A percentile compares a stretch with the other conserved stretches of the same genome.
Evolutionary conservation across 306 rosid species (phyloP).

Genomic region (Astragalus glycyphyllos): DNA sequence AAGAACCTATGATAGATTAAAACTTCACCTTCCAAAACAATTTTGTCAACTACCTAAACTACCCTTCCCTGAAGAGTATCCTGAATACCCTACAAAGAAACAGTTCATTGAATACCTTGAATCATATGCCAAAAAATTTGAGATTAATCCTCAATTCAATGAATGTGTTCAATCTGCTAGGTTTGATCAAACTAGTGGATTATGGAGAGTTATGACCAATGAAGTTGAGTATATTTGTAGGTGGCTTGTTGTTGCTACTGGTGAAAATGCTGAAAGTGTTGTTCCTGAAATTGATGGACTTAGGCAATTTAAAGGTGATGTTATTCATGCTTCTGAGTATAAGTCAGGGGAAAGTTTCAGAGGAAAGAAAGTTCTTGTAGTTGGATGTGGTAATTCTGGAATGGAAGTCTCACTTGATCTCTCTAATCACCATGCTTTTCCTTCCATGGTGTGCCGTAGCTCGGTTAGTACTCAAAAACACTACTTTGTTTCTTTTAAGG

Average conservation of each 20-base stretch:
- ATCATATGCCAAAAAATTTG: slow-evolving; percentile 59
- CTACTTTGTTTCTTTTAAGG: neutral
- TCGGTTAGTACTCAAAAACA: slow-evolving; percentile 56
- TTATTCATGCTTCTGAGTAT: slow-evolving; percentile 72
- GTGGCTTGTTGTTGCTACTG: slow-evolving; percentile 94
- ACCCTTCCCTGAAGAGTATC: slow-evolving; percentile 79
- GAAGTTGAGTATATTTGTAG: slow-evolving; percentile 86
- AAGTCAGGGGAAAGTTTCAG: slow-evolving; percentile 76
- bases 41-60: slow-evolving; percentile 86
- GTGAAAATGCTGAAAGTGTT: slow-evolving; percentile 89
- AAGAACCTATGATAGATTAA: slow-evolving; percentile 83
- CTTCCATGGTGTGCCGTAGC: slow-evolving; percentile 81
- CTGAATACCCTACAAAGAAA: slow-evolving; percentile 80
- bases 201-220: slow-evolving; percentile 77
- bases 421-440: slow-evolving; percentile 74
- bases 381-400: slow-evolving; percentile 96
- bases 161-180: slow-evolving; percentile 77
- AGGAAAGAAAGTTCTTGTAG: slow-evolving; percentile 86
- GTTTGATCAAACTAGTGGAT: slow-evolving; percentile 71
- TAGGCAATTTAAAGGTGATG: slow-evolving; percentile 63
- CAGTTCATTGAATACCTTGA: slow-evolving; percentile 85
- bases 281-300: slow-evolving; percentile 75
- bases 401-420: slow-evolving; percentile 95
- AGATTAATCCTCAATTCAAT: slow-evolving; percentile 80
- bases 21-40: slow-evolving; percentile 91